These are phyloP conservation scores for Paracorniculantispora psalliotae DNA, from an alignment of 2,329 filamentous ascomycete species.

Conservation along the genomic window DNA sequence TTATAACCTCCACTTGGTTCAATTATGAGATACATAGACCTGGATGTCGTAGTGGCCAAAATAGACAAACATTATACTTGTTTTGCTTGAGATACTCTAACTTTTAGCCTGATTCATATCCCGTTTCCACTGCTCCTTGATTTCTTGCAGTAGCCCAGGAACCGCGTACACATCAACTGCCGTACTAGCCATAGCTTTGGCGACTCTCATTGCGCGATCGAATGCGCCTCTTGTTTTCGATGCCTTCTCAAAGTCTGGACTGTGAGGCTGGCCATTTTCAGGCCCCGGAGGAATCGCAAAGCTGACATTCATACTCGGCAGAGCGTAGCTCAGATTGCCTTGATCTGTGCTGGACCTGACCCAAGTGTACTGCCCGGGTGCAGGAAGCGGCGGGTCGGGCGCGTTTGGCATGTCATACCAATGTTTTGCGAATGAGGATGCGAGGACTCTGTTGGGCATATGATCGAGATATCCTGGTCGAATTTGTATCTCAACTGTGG, in stretches of 20 bases:
- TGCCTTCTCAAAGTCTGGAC: slow-evolving; percentile 21
- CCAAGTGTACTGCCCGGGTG: slow-evolving; percentile 36
- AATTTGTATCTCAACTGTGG: slow-evolving; percentile 35
- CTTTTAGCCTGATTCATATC: slow-evolving; percentile 14
- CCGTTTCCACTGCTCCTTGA: slow-evolving; percentile 20
- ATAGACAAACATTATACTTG: too few species aligned
- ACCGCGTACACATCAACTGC: slow-evolving; percentile 20
- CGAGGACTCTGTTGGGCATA: slow-evolving; percentile 48
- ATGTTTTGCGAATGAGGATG: slow-evolving; percentile 37
- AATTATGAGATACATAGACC: not conserved
- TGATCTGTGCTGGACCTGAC: slow-evolving; percentile 54
- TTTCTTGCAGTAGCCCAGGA: slow-evolving; percentile 19
- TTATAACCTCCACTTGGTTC: too few species aligned
- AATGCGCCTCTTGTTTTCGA: slow-evolving; percentile 20
- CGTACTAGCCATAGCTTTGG: slow-evolving; percentile 20
- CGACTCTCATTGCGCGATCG: slow-evolving; percentile 20
- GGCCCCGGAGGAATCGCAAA: slow-evolving; percentile 44
- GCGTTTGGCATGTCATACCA: slow-evolving; percentile 36
- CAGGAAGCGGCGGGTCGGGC: slow-evolving; percentile 23
- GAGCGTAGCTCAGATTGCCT: slow-evolving; percentile 52
- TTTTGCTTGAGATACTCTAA: too few species aligned
- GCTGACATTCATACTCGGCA: slow-evolving; percentile 49
- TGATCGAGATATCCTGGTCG: slow-evolving; percentile 47
- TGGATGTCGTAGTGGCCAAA: not conserved
- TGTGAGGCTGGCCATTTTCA: slow-evolving; percentile 18